Conservation (phyloP, 176 grass and related monocot genomes). For the Microstegium vimineum region DNA sequence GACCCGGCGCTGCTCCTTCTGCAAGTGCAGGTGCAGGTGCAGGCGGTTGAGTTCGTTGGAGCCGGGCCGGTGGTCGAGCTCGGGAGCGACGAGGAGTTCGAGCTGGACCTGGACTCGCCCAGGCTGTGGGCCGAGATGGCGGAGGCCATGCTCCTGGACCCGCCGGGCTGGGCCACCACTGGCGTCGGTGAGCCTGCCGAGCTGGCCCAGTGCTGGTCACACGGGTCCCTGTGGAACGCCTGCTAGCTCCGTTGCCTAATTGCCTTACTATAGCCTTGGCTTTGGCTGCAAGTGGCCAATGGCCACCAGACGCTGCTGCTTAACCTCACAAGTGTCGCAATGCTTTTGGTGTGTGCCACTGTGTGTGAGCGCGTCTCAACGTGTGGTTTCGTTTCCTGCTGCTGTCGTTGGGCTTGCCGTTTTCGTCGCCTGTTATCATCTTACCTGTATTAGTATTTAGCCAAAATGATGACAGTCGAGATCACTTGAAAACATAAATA, state of each 20-base stretch:
- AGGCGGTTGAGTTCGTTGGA: no score
- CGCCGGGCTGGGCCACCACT: slow-evolving; percentile 42
- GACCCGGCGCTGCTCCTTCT: slow-evolving; percentile 37
- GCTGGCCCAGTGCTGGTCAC: slow-evolving; percentile 26
- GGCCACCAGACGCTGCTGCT: background rate
- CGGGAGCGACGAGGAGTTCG: slow-evolving; percentile 51
- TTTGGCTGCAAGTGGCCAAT: background rate
- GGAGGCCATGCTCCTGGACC: slow-evolving; percentile 66
- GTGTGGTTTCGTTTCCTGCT: background rate
- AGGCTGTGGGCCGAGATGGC: slow-evolving; percentile 72
- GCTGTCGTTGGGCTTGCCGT: background rate
- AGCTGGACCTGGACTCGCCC: slow-evolving; percentile 48
- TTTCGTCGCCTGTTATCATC: background rate
- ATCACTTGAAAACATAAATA: background rate
- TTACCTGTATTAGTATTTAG: background rate
- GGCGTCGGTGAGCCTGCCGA: slow-evolving; percentile 29
- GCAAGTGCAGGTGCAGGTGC: background rate
- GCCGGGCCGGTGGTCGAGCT: background rate
- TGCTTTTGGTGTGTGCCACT: background rate
- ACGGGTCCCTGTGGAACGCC: slow-evolving; percentile 62
- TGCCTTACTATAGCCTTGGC: no score
- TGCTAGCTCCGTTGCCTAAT: no score
- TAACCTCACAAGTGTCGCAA: background rate
- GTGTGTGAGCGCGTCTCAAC: background rate
- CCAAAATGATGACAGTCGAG: background rate